These are phyloP conservation scores for Omphalea diandra DNA, from an alignment of 441 rosid genomes.

Conservation along the genomic window DNA sequence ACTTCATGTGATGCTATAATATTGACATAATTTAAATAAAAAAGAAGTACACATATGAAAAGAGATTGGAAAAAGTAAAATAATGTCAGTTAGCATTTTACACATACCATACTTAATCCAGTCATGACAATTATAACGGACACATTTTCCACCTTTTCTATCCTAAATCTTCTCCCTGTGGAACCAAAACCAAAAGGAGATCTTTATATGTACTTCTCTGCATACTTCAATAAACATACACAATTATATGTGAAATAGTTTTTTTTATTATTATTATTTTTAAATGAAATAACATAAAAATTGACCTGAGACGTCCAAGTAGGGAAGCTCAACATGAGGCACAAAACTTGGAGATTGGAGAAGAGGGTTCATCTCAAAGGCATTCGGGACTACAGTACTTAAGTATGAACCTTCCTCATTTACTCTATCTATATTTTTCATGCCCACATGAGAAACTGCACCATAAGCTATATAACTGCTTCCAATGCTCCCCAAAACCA, in stretches of 20 bases:
- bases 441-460: conserved; percentile 24
- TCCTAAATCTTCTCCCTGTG: conserved; percentile 58
- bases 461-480: conserved; percentile 27
- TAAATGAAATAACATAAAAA: too few species aligned
- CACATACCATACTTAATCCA: conserved; percentile 64
- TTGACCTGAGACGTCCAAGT: conserved; percentile 54
- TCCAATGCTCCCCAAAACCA: conserved; percentile 10
- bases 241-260: too few species aligned
- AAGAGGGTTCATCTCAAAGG: conserved; percentile 74
- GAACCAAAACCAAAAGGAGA: too few species aligned
- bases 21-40: too few species aligned
- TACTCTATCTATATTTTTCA: conserved; percentile 29
- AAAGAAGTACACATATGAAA: background rate
- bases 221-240: too few species aligned
- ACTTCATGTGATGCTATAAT: too few species aligned
- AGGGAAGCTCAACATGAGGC: conserved; percentile 34
- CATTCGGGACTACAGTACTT: conserved; percentile 56
- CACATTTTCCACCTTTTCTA: conserved; percentile 39
- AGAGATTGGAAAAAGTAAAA: background rate
- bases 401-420: conserved; percentile 51
- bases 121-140: conserved; percentile 58
- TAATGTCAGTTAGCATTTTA: too few species aligned
- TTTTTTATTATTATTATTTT: too few species aligned
- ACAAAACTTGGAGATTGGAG: conserved; percentile 46
- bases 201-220: too few species aligned